Conservation (phyloP, 768 basidiomycete species). For the Pleurotus tuber-regium region DNA sequence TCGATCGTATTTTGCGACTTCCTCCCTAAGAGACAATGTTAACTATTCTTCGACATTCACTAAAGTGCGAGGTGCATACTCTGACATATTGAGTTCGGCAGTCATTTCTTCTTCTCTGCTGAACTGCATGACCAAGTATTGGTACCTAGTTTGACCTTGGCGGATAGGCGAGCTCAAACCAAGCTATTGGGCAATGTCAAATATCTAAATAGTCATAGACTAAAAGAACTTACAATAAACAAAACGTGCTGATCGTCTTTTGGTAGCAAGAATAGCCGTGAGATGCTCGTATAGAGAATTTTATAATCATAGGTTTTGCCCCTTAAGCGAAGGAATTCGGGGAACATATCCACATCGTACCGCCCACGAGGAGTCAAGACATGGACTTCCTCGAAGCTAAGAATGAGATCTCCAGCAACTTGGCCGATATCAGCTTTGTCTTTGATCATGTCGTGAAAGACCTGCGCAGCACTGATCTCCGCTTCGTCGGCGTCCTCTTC, state of each 20-base stretch:
- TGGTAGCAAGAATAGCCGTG: slow-evolving; percentile 87
- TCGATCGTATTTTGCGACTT: slow-evolving; percentile 74
- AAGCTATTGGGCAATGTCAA: slow-evolving; percentile 46
- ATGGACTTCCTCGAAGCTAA: slow-evolving; percentile 93
- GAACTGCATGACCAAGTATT: slow-evolving; percentile 98
- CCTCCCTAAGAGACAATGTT: slow-evolving; percentile 49
- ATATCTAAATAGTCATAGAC: not conserved
- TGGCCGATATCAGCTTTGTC: slow-evolving; percentile 95
- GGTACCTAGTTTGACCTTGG: slow-evolving; percentile 97
- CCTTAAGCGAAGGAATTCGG: slow-evolving; percentile 89
- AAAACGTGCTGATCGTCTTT: slow-evolving; percentile 96
- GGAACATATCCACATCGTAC: slow-evolving; percentile 98
- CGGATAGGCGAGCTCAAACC: slow-evolving; percentile 91
- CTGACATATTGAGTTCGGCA: slow-evolving; percentile 88
- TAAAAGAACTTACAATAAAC: slow-evolving; percentile 73
- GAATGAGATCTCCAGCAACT: slow-evolving; percentile 85
- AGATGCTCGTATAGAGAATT: slow-evolving; percentile 86
- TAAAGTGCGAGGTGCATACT: slow-evolving; percentile 50
- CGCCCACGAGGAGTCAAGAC: slow-evolving; percentile 95
- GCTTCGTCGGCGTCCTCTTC: slow-evolving; percentile 66
- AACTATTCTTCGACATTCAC: not conserved
- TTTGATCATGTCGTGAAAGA: slow-evolving; percentile 95
- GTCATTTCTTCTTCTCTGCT: slow-evolving; percentile 97
- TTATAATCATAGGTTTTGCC: slow-evolving; percentile 99
- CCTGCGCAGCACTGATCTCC: slow-evolving; percentile 89